Evolutionary conservation across 768 basidiomycete species (phyloP).

Genomic region (Postia placenta): DNA sequence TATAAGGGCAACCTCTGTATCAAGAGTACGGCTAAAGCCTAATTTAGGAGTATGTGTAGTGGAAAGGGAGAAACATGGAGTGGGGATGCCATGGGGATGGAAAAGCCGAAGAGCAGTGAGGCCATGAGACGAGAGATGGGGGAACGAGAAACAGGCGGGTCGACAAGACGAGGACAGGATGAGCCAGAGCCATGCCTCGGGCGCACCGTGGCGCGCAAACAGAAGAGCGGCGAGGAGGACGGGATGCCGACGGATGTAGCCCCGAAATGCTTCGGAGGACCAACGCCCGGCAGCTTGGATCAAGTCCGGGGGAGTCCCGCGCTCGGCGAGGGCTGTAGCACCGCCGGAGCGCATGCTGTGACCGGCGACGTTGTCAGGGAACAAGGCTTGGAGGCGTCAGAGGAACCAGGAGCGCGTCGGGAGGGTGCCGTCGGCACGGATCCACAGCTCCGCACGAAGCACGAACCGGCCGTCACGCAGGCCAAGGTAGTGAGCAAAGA

Average conservation of each 20-base stretch:
- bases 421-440: conserved; percentile 22
- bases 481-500: conserved; percentile 15
- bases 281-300: conserved; percentile 36
- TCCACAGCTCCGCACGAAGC: conserved; percentile 28
- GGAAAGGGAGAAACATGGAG: too few species aligned
- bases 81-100: too few species aligned
- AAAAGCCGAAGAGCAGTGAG: too few species aligned
- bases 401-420: conserved; percentile 33
- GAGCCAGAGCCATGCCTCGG: too few species aligned
- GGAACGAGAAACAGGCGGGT: too few species aligned
- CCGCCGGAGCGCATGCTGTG: conserved; percentile 37
- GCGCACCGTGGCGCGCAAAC: too few species aligned
- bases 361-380: conserved; percentile 22
- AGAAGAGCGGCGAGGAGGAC: conserved; percentile 24
- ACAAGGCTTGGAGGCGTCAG: conserved; percentile 17
- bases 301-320: conserved; percentile 20
- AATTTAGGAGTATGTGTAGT: too few species aligned
- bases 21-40: too few species aligned
- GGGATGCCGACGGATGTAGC: conserved; percentile 36
- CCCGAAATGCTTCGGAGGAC: conserved; percentile 27
- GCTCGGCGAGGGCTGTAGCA: conserved; percentile 31
- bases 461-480: conserved; percentile 21
- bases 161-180: too few species aligned
- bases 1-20: too few species aligned
- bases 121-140: too few species aligned